Base-by-base conservation (phyloP, 345 rosid genomes). In the Atalantia buxifolia region DNA sequence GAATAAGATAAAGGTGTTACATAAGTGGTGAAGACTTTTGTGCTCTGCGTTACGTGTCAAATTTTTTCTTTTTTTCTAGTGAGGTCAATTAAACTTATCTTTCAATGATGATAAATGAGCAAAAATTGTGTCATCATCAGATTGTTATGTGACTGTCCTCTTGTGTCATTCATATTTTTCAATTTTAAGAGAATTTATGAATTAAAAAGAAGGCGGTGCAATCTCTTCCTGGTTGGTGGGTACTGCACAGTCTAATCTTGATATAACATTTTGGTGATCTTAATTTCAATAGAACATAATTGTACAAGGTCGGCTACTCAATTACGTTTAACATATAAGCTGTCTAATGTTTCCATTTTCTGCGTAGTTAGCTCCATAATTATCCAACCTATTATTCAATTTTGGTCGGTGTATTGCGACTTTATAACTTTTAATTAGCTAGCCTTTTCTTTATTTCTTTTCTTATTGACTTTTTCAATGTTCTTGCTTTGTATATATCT, bases 391-490 rank as follows among this genome's bases (percentile, higher is more conserved):
- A 76, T 70, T 56, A 77, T 77, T 83, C 53, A 69, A 79, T 31
- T 31, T 1, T 71, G 80, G 85, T 71, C 84, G 88, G 87, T 74
- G 78, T 69, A 19, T 66, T 84, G 81, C 78, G 82, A 18, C 66
- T 55, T 27, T 63, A 19, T 35, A 8, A 4, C 22, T 67, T 48
- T 65, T 75, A 62, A 0, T 21, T 38, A 16, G 9, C 36, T 64
- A 42, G 48, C 59, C 70, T 81, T 73, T 45, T 25, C 27, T 78
- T 77, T 77, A 79, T 69, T 56, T 30, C n/a, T 76, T 77, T 77
- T 70, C 72, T n/a, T 48, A 61, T 75, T 77, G 74, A 60, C 78
- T 70, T 81, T 72, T 48, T 25, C 19, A 2, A 7, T 55, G 5
- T 10, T 42, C 1, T 76, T 2, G 16, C 56, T n/a, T 63, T 72